Evolutionary conservation across 495 filamentous ascomycete species (phyloP), one percentile per base, ranked within the genome.

Genomic region (Lindgomyces ingoldianus): DNA sequence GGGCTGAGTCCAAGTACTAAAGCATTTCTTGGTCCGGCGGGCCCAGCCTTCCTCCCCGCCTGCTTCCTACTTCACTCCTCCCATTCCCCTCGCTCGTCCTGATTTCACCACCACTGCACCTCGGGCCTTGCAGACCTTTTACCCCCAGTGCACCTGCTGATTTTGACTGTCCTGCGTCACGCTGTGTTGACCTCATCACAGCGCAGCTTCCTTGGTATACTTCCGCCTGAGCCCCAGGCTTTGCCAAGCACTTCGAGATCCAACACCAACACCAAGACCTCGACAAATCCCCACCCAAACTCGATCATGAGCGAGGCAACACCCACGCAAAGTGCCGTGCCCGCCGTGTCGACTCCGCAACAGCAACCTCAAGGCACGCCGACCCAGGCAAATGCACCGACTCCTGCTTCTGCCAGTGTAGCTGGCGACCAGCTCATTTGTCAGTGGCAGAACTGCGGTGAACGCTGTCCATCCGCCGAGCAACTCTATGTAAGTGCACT

Each of bases 401-500:
- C 68, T 39, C 61, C 68, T n/a, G 62, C 68, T 11, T 42, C 62
- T 48, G 49, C 49, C 29, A 70, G 46, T 27, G 59, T 47, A 16
- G 18, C 66, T 26, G 62, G 61, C 60, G 76, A 78, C 66, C 72
- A 73, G 64, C 64, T 79, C 16, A 74, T 74, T 4, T 98, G 93
- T 73, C 89, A 92, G 76, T 98, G 93, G 93, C 81, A 85, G 42
- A 85, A 85, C 57, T 98, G 93, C 72, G 82, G 82, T 57, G 91
- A 98, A 73, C 87, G 89, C 65, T 92, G 88, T 71, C 77, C 83
- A 45, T 86, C 86, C 12, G 85, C 93, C 18, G 93, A 96, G 72
- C 76, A 83, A 55, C 90, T 98, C 69, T 98, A 97, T 76, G 93
- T 98, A 85, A 81, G 91, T 81, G 16, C 44, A 46, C 1, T 42